Evolutionary conservation across 257 asterid species (phyloP).

Genomic region (Scutellaria minor): DNA sequence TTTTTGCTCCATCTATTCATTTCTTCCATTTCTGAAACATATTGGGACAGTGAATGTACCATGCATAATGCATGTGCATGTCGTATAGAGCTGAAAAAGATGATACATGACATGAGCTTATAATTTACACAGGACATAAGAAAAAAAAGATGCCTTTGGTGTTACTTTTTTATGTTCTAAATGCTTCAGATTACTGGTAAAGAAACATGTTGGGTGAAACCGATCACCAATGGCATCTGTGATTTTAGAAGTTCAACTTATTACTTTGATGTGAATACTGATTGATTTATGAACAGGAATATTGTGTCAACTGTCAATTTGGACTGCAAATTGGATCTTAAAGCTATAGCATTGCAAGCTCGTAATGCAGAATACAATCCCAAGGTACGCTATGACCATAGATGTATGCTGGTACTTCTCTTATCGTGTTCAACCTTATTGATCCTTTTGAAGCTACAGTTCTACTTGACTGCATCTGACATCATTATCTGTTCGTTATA

Average conservation of each 20-base stretch:
- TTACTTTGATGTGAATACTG: not conserved
- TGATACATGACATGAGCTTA: not conserved
- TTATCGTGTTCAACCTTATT: not conserved
- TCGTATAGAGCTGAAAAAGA: not conserved
- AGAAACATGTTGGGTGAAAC: not conserved
- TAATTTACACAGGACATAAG: slow-evolving; percentile 17
- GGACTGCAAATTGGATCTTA: slow-evolving; percentile 91
- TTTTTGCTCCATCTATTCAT: not conserved
- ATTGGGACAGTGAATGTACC: not conserved
- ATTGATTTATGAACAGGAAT: slow-evolving; percentile 53
- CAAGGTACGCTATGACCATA: slow-evolving; percentile 50
- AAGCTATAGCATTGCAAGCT: slow-evolving; percentile 89
- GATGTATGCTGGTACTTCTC: not conserved
- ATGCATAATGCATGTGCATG: not conserved
- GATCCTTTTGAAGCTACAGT: slow-evolving; percentile 14
- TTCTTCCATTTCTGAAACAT: not conserved
- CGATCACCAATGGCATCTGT: not conserved
- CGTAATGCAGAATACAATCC: slow-evolving; percentile 95
- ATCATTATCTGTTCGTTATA: not conserved
- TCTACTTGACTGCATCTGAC: not conserved
- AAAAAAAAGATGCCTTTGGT: not conserved
- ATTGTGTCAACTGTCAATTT: slow-evolving; percentile 91
- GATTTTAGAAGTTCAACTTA: not conserved
- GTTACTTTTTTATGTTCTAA: slow-evolving; percentile 11
- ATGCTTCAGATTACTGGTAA: slow-evolving; percentile 15